These are phyloP conservation scores for Dissoconium aciculare DNA, from an alignment of 2,329 filamentous ascomycete species.

Conservation along the genomic window DNA sequence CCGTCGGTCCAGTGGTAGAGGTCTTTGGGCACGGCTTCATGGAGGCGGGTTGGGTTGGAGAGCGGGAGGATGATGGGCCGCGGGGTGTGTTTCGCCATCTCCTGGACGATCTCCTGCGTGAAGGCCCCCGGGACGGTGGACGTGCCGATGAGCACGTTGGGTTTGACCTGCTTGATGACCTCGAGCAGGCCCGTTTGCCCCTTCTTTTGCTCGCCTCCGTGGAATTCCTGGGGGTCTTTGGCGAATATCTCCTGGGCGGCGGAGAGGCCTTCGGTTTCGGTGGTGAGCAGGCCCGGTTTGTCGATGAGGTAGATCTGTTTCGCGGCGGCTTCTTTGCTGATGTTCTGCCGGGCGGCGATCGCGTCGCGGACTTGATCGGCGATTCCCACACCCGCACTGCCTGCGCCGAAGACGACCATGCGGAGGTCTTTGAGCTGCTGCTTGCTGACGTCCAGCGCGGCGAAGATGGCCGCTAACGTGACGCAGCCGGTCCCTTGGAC, in stretches of 20 bases:
- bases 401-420: constrained; percentile 64
- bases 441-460: constrained; percentile 54
- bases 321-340: constrained; percentile 50
- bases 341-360: constrained; percentile 52
- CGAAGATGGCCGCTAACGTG: constrained; percentile 67
- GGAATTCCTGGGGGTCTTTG: constrained; percentile 49
- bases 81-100: constrained; percentile 59
- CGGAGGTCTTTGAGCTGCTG: constrained; percentile 53
- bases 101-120: constrained; percentile 55
- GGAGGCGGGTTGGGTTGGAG: constrained; percentile 70
- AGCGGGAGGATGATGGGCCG: constrained; percentile 78
- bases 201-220: constrained; percentile 36
- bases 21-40: constrained; percentile 67
- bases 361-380: constrained; percentile 73
- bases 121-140: constrained; percentile 66
- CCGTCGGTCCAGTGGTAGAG: constrained; percentile 66
- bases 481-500: constrained; percentile 82
- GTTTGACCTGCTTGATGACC: constrained; percentile 55
- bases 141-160: constrained; percentile 71
- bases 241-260: constrained; percentile 53
- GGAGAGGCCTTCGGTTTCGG: constrained; percentile 46
- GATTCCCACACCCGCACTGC: constrained; percentile 71
- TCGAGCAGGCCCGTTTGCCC: constrained; percentile 39
- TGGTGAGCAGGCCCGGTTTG: constrained; percentile 55
- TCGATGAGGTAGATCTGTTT: constrained; percentile 67